Evolutionary conservation across 106 monocot species (phyloP).

Genomic region (Alisma plantagoaquatica): DNA sequence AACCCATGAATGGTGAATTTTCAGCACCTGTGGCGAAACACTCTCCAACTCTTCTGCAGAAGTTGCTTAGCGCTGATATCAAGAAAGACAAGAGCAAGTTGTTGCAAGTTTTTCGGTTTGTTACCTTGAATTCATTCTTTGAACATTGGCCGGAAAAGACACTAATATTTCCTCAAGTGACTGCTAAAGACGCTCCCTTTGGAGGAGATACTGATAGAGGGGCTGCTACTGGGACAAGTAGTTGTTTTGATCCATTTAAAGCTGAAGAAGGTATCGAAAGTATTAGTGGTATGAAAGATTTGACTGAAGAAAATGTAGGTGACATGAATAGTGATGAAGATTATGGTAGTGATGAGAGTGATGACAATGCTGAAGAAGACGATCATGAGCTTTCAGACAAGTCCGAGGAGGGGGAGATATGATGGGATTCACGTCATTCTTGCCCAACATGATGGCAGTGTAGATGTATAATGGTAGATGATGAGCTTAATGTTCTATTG

Average conservation of each 20-base stretch:
- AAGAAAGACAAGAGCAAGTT: constrained; percentile 54
- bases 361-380: constrained; percentile 4
- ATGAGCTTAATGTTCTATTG: too few relatives aligned
- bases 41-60: constrained; percentile 58
- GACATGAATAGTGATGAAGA: not conserved
- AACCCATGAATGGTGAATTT: constrained; percentile 4
- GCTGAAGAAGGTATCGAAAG: not conserved
- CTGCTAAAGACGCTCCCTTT: constrained; percentile 16
- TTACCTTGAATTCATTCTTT: constrained; percentile 78
- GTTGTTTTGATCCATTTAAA: not conserved
- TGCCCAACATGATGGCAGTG: too few relatives aligned
- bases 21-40: not conserved
- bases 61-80: constrained; percentile 68
- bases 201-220: too few relatives aligned
- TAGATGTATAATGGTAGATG: too few relatives aligned
- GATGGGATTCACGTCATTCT: too few relatives aligned
- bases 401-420: constrained; percentile 23
- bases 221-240: not conserved
- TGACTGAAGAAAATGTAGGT: not conserved
- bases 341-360: not conserved
- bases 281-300: not conserved
- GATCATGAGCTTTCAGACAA: constrained; percentile 9
- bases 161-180: constrained; percentile 42
- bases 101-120: constrained; percentile 75
- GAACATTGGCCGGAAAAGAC: constrained; percentile 33